Evolutionary conservation across 352 stramenopile species (phyloP), one percentile per base, ranked within the genome.

Genomic region (Phytopythium oedochilum): DNA sequence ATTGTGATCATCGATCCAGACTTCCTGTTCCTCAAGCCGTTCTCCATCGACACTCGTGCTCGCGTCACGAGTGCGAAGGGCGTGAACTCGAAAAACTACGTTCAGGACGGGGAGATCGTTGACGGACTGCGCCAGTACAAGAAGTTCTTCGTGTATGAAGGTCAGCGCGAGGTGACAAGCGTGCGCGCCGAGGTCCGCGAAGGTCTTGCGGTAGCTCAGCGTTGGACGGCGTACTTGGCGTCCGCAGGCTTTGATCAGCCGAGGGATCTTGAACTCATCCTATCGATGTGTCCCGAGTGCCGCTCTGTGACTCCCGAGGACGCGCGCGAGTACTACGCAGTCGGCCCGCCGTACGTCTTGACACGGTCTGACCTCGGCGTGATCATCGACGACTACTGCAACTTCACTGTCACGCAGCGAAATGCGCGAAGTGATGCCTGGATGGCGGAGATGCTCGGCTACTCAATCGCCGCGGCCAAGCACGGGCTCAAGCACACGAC

Each of bases 101-200:
- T 75, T n/a, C 57, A 63, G 20, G 63, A 89, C 42, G 55, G 59
- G 0, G 80, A 92, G 49, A 75, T 94, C 4, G 57, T 94, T 18
- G 71, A 89, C 56, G 84, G 84, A 5, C 70, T 91, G 42, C 75
- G 78, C 14, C 78, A 90, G 55, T 88, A 91, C 63, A 94, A 94
- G 59, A 72, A 59, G 26, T 90, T 92, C 52, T 89, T 87, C 51
- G 81, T 94, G 55, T 92, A 91, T 60, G 61, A 79, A 57, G 81
- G 81, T 32, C 55, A 57, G 43, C 77, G 78, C 9, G 46, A 68
- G 9, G 6, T 61, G 5, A 46, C 38, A 12, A 61, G 60, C 5
- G 68, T 88, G 23, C 79, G 31, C 17, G 78, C 85, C 34, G 53
- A 66, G 0, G 75, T 92, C 2, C 34, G 29, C 6, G 45, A 69